A percentile compares a stretch with the other conserved stretches of the same genome.
Conservation (phyloP, 345 rosid genomes). For the Gossypium turneri region DNA sequence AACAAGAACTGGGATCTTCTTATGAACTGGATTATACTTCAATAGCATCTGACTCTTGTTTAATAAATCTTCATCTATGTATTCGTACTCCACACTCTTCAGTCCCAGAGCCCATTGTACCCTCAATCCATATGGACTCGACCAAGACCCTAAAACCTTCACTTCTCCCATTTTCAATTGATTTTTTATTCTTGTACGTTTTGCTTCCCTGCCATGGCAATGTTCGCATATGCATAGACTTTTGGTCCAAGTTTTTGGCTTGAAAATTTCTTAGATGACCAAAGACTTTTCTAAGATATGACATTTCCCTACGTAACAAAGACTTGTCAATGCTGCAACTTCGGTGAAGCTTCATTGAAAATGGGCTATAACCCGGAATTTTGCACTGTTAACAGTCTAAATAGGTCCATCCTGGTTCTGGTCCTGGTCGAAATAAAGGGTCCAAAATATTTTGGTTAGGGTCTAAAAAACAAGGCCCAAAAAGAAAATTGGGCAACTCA, state of each 20-base stretch:
- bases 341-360: neutral
- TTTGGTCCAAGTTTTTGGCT: neutral
- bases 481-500: neutral
- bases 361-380: neutral
- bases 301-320: neutral
- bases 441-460: neutral
- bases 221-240: neutral
- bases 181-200: neutral
- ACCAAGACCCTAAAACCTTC: slow-evolving; percentile 36
- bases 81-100: slow-evolving; percentile 29
- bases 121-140: slow-evolving; percentile 31
- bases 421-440: neutral
- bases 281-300: slow-evolving; percentile 7
- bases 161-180: slow-evolving; percentile 5
- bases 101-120: slow-evolving; percentile 34
- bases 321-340: neutral
- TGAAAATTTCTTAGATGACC: neutral
- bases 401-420: neutral
- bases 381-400: neutral
- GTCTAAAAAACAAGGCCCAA: neutral
- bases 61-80: slow-evolving; percentile 23
- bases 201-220: neutral
- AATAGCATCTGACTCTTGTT: slow-evolving; percentile 36
- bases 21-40: slow-evolving; percentile 35
- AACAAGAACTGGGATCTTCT: slow-evolving; percentile 36